Conservation (phyloP, 805 yeast species). For the Monosporozyma solicola region DNA sequence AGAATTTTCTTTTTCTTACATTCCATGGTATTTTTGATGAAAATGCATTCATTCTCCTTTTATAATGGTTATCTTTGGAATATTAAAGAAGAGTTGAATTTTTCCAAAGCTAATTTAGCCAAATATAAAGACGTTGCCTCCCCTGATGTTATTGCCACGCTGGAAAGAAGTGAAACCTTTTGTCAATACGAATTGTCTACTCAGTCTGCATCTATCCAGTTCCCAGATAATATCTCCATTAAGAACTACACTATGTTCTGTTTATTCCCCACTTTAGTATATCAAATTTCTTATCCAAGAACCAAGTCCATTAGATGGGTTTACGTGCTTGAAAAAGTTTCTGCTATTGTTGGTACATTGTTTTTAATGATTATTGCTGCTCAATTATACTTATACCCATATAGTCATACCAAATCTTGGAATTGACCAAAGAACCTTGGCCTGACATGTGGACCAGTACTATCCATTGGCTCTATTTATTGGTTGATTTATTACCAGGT, state of each 20-base stretch:
- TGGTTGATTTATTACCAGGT: conserved; percentile 70
- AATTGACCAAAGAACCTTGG: conserved; percentile 34
- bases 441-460: conserved; percentile 16
- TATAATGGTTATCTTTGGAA: conserved; percentile 86
- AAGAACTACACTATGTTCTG: conserved; percentile 65
- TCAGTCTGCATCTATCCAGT: conserved; percentile 39
- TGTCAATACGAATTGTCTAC: conserved; percentile 62
- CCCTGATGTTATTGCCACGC: conserved; percentile 26
- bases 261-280: conserved; percentile 84
- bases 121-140: conserved; percentile 28
- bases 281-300: conserved; percentile 75
- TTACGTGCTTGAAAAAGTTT: conserved; percentile 60
- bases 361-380: conserved; percentile 73
- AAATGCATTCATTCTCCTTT: conserved; percentile 87
- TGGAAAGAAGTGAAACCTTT: conserved; percentile 48
- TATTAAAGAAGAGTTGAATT: conserved; percentile 44
- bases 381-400: conserved; percentile 65
- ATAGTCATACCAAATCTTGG: conserved; percentile 52
- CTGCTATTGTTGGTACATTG: conserved; percentile 83
- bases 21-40: conserved; percentile 82
- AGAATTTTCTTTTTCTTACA: conserved; percentile 79
- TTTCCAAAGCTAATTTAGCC: conserved; percentile 38
- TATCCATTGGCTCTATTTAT: conserved; percentile 27
- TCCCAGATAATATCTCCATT: conserved; percentile 66
- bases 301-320: conserved; percentile 58